A percentile compares a stretch with the other conserved stretches of the same genome.
Evolutionary conservation across 305 asterid species (phyloP).

Genomic region (Stenogyne calaminthoides): DNA sequence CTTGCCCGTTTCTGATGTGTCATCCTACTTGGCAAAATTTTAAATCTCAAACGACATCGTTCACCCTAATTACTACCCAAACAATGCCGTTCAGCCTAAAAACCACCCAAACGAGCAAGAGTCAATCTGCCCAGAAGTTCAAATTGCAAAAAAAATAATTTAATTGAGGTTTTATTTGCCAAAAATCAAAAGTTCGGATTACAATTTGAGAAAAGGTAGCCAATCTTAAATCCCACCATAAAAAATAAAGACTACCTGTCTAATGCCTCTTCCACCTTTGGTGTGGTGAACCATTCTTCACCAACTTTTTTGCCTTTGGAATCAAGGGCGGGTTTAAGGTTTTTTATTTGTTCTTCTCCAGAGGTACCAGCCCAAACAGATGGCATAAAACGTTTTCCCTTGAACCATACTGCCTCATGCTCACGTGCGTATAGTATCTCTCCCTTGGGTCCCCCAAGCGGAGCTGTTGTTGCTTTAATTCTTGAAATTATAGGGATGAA

Average conservation of each 20-base stretch:
- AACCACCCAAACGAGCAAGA: too few species aligned
- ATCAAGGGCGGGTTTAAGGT: conserved; percentile 80
- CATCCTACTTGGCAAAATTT: too few species aligned
- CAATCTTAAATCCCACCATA: neutral
- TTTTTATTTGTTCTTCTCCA: conserved; percentile 90
- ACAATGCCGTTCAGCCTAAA: too few species aligned
- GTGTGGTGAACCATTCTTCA: conserved; percentile 97
- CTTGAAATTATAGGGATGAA: conserved; percentile 79
- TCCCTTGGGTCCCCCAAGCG: conserved; percentile 93
- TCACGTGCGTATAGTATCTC: conserved; percentile 87
- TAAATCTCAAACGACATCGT: too few species aligned
- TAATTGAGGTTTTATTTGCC: too few species aligned
- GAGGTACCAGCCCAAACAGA: conserved; percentile 72
- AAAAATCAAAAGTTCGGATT: too few species aligned
- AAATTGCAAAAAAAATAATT: too few species aligned
- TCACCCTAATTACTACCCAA: too few species aligned
- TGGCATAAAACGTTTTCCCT: conserved; percentile 88
- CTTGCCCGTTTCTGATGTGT: too few species aligned
- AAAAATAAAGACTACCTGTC: conserved; percentile 48
- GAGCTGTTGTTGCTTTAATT: conserved; percentile 74
- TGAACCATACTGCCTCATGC: conserved; percentile 94
- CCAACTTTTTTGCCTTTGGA: conserved; percentile 95
- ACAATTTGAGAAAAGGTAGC: neutral
- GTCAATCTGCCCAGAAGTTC: too few species aligned
- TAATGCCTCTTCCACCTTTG: conserved; percentile 80